Evolutionary conservation across 164 flowering plant species (phyloP).

Genomic region (Akebia trifoliata): DNA sequence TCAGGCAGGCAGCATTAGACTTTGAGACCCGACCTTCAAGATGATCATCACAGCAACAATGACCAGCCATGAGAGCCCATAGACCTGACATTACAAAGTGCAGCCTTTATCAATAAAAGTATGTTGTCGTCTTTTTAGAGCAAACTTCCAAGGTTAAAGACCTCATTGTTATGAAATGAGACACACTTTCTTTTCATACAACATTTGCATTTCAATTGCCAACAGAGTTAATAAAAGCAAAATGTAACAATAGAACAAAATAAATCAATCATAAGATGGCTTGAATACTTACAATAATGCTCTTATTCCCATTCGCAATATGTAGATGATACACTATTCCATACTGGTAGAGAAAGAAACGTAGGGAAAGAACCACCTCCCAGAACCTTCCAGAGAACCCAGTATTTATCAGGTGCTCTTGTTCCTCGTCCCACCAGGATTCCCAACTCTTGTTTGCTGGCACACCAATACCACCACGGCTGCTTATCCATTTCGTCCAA

Average conservation of each 20-base stretch:
- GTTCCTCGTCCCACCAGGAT: slow-evolving; percentile 99
- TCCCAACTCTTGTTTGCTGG: slow-evolving; percentile 96
- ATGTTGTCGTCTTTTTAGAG: no score
- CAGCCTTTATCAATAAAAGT: no score
- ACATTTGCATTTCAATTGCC: no score
- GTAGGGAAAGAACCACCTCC: slow-evolving; percentile 72
- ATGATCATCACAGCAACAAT: slow-evolving; percentile 76
- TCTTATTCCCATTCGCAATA: slow-evolving; percentile 48
- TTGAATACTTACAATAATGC: slow-evolving; percentile 59
- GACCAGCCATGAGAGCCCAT: slow-evolving; percentile 92
- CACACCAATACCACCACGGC: slow-evolving; percentile 86
- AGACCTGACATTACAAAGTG: slow-evolving; percentile 48
- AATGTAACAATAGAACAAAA: neutral
- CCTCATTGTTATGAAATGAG: no score
- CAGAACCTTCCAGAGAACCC: slow-evolving; percentile 64
- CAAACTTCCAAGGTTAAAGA: no score
- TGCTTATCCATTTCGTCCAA: slow-evolving; percentile 92
- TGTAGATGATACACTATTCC: slow-evolving; percentile 86
- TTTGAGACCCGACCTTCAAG: slow-evolving; percentile 60
- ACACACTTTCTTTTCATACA: no score
- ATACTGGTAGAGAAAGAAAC: slow-evolving; percentile 88
- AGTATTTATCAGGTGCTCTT: slow-evolving; percentile 73
- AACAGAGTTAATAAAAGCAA: no score
- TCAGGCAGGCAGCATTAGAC: neutral
- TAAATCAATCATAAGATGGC: neutral